A percentile compares a stretch with the other conserved stretches of the same genome.
Evolutionary conservation across 768 basidiomycete genomes (phyloP).

Genomic region (Cytidiella melzeri): DNA sequence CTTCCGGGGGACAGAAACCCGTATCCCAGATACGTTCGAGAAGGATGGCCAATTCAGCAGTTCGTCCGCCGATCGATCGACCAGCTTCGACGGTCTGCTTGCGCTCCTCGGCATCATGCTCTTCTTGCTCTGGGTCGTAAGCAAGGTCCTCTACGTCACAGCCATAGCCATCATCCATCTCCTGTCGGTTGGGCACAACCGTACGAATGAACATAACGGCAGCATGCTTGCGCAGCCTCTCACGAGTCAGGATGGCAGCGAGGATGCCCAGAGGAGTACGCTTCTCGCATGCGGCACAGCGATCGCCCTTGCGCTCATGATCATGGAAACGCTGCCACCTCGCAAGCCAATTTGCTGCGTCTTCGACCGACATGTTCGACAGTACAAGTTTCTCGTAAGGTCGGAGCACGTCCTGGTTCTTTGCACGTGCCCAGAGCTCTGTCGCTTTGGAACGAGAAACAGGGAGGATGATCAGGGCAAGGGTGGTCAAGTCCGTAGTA

Average conservation of each 20-base stretch:
- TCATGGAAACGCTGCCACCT: conserved; percentile 24
- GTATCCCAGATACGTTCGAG: conserved; percentile 55
- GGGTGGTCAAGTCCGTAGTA: conserved; percentile 46
- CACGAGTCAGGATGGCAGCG: conserved; percentile 43
- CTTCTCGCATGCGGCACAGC: conserved; percentile 22
- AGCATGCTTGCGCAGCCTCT: conserved; percentile 47
- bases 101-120: conserved; percentile 34
- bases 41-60: conserved; percentile 44
- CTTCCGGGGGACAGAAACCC: conserved; percentile 28
- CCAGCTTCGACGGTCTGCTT: conserved; percentile 51
- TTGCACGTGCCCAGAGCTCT: conserved; percentile 37
- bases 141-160: conserved; percentile 5
- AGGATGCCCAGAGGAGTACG: conserved; percentile 40
- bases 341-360: conserved; percentile 40
- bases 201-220: conserved; percentile 48
- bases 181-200: conserved; percentile 23
- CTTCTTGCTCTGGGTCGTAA: conserved; percentile 26
- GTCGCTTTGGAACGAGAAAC: conserved; percentile 39
- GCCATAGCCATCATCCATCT: conserved; percentile 11
- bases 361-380: conserved; percentile 43
- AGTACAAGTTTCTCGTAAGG: conserved; percentile 53
- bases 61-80: conserved; percentile 54
- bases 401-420: conserved; percentile 26
- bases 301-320: conserved; percentile 20
- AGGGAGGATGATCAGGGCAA: conserved; percentile 49